Evolutionary conservation across 257 asterid genomes (phyloP).

Genomic region (Galeopsis tetrahit): DNA sequence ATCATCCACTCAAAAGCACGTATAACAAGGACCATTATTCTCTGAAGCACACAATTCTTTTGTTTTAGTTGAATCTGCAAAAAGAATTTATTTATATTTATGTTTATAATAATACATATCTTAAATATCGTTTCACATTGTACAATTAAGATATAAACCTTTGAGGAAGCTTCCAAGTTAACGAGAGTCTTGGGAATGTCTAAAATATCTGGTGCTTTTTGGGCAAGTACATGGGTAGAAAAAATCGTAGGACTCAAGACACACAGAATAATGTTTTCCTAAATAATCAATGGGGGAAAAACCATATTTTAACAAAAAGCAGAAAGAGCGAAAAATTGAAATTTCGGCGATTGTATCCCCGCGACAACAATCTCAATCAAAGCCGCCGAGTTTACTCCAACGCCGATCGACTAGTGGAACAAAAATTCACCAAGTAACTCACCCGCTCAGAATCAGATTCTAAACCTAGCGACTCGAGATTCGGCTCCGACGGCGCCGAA

Average conservation of each 20-base stretch:
- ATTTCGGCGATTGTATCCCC: no score
- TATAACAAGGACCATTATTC: no score
- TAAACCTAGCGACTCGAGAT: no score
- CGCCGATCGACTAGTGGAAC: no score
- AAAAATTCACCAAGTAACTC: no score
- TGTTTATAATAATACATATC: constrained; percentile 5
- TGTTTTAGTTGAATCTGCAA: constrained; percentile 89
- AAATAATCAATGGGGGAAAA: constrained; percentile 1
- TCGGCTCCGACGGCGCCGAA: no score
- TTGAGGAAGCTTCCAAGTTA: constrained; percentile 61
- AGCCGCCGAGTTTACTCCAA: no score
- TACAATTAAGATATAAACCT: constrained; percentile 42
- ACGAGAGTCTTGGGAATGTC: constrained; percentile 51
- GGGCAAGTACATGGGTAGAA: constrained; percentile 48
- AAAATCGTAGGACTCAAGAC: constrained; percentile 19
- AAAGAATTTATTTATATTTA: constrained; percentile 19
- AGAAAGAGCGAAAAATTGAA: constrained; percentile 12
- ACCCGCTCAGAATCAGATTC: no score
- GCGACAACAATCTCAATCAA: no score
- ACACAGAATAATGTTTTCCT: constrained; percentile 8
- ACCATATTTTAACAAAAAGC: constrained; percentile 10
- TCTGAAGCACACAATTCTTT: no score
- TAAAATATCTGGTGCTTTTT: constrained; percentile 44
- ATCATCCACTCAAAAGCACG: no score
- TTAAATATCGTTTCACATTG: background rate